A percentile compares a stretch with the other conserved stretches of the same genome.
Conservation (phyloP, 179 eudicot species). For the Drosera spatulata region DNA sequence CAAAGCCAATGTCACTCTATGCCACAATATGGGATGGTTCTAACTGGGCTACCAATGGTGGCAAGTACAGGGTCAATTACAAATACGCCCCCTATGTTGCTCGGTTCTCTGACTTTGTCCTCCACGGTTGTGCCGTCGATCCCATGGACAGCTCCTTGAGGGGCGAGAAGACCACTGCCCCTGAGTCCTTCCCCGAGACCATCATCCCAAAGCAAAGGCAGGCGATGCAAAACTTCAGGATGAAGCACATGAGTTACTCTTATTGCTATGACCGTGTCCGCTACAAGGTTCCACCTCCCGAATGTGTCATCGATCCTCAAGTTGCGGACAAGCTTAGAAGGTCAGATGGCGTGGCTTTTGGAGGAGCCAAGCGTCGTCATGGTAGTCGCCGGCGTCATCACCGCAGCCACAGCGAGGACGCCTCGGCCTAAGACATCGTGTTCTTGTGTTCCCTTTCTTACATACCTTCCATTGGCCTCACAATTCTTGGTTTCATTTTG, state of each 20-base stretch:
- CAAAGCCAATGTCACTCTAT: constrained; percentile 69
- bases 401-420: constrained; percentile 14
- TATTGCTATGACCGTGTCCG: constrained; percentile 69
- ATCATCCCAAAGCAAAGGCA: constrained; percentile 30
- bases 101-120: constrained; percentile 64
- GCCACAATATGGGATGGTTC: constrained; percentile 54
- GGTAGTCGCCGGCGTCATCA: constrained; percentile 37
- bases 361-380: constrained; percentile 37
- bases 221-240: constrained; percentile 60
- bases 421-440: constrained; percentile 22
- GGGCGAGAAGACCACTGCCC: constrained; percentile 23
- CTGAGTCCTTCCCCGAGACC: constrained; percentile 20
- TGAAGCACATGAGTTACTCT: constrained; percentile 73
- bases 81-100: constrained; percentile 78
- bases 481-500: too few species aligned
- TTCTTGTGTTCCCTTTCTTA: too few species aligned
- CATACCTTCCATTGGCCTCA: too few species aligned
- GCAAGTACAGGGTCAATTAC: constrained; percentile 70
- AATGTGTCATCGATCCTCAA: constrained; percentile 43
- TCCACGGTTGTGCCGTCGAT: constrained; percentile 80
- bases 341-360: constrained; percentile 69
- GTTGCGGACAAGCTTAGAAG: constrained; percentile 61
- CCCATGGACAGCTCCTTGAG: constrained; percentile 38
- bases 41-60: constrained; percentile 91
- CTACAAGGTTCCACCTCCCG: constrained; percentile 49